Evolutionary conservation across 331 rosid species (phyloP).

Genomic region (Quercus tomentella): DNA sequence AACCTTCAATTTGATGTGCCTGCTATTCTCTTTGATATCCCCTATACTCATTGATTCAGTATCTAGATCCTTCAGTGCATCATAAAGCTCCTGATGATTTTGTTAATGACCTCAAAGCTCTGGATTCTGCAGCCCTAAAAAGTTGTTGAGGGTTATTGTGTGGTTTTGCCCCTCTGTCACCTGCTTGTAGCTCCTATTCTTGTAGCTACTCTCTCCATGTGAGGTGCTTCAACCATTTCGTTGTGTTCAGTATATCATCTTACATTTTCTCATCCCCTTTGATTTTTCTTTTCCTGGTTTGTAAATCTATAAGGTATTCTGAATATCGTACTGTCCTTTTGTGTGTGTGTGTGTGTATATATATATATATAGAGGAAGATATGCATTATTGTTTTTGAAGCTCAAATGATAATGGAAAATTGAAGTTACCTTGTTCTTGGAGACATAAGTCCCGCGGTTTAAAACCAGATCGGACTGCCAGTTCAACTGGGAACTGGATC

Average conservation of each 20-base stretch:
- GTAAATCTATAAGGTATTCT: not conserved
- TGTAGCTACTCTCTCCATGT: no score
- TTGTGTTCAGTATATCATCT: no score
- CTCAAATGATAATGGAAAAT: not conserved
- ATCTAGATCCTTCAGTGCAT: not conserved
- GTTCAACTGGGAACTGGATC: no score
- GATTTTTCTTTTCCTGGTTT: not conserved
- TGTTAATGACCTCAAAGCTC: not conserved
- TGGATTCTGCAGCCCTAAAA: not conserved
- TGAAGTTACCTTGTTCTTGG: not conserved
- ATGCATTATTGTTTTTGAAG: not conserved
- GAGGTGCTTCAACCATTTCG: no score
- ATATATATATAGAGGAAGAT: not conserved
- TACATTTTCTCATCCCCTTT: not conserved
- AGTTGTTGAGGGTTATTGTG: not conserved
- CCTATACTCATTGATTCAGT: not conserved
- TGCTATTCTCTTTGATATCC: not conserved
- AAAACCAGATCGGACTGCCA: no score
- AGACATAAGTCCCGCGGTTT: not conserved
- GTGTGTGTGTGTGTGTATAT: not conserved
- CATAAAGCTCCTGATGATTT: not conserved
- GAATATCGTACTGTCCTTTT: not conserved
- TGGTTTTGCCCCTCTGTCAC: not conserved
- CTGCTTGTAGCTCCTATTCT: not conserved
- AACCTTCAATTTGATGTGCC: constrained; percentile 10